Conservation (phyloP, 108 stramenopile genomes). For the Craspedostauros australis region DNA sequence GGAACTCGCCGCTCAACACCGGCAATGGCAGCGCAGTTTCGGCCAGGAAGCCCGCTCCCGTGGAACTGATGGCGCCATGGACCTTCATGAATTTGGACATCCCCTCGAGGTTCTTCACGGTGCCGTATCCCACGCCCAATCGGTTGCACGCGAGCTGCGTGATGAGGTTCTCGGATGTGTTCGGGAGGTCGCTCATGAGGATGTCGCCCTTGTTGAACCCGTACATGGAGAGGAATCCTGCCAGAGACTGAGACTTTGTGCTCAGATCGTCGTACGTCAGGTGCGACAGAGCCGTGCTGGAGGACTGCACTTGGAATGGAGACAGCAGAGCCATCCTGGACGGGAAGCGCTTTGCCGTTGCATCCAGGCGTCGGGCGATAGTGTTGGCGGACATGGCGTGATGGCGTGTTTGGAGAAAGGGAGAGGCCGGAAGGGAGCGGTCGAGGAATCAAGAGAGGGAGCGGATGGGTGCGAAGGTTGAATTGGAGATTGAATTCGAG, state of each 20-base stretch:
- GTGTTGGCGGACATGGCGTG: conserved; percentile 13
- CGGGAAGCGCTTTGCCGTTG: conserved; percentile 18
- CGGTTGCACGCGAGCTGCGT: conserved; percentile 41
- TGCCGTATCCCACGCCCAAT: conserved; percentile 31
- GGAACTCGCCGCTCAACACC: conserved; percentile 22
- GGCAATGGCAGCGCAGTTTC: conserved; percentile 24
- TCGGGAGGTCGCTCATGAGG: conserved; percentile 39
- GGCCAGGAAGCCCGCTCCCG: conserved; percentile 12
- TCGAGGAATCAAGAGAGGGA: too few relatives aligned
- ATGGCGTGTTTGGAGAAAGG: too few relatives aligned
- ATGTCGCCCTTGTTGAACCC: conserved; percentile 29
- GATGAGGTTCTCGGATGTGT: conserved; percentile 32
- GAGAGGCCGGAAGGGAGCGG: too few relatives aligned
- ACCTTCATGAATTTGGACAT: conserved; percentile 32
- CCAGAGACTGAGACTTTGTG: conserved; percentile 16
- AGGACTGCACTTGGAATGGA: conserved; percentile 18
- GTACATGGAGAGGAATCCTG: conserved; percentile 20
- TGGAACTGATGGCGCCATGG: conserved; percentile 12
- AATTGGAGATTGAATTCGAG: too few relatives aligned
- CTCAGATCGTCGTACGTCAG: conserved; percentile 25
- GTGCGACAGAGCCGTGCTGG: too few relatives aligned
- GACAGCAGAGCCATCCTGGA: conserved; percentile 19
- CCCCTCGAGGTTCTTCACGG: conserved; percentile 21
- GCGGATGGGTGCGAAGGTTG: too few relatives aligned
- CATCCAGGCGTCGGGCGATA: conserved; percentile 29